A percentile compares a stretch with the other conserved stretches of the same genome.
Evolutionary conservation across 257 asterid species (phyloP).

Genomic region (Knoxia roxburghii): DNA sequence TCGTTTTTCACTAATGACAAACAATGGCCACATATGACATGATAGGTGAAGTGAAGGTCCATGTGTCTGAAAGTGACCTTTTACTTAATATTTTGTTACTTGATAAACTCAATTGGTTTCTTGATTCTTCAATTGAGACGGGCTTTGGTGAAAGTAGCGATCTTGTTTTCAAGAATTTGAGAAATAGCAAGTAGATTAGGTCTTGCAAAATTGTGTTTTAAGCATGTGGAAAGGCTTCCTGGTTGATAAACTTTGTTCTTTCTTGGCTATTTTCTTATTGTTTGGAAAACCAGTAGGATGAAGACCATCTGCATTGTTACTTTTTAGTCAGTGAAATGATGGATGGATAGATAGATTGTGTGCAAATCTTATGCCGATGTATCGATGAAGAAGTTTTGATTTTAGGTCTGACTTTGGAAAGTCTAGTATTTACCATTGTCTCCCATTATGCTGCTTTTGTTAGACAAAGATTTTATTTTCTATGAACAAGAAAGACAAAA

Average conservation of each 20-base stretch:
- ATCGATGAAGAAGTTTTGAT: neutral
- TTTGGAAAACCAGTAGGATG: neutral
- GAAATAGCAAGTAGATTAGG: neutral
- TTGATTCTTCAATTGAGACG: neutral
- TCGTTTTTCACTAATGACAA: conserved; percentile 2
- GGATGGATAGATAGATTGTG: neutral
- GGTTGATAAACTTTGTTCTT: no score
- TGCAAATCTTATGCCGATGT: neutral
- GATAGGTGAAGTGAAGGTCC: conserved; percentile 3
- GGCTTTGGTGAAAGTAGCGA: conserved; percentile 5
- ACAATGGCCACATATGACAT: conserved; percentile 2
- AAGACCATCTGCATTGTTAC: neutral
- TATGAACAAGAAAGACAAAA: neutral
- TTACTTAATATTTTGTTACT: conserved; percentile 11
- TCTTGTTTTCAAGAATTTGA: neutral
- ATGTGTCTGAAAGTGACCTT: conserved; percentile 20
- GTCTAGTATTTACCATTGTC: neutral
- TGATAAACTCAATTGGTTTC: neutral
- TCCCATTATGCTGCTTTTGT: neutral
- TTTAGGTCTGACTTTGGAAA: neutral
- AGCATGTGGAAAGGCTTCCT: neutral
- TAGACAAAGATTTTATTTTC: neutral
- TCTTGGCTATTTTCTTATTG: neutral
- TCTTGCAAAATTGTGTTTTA: neutral
- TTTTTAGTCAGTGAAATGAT: neutral